Conservation (phyloP, 1,284 basidiomycete genomes). For the Agroathelia rolfsii region DNA sequence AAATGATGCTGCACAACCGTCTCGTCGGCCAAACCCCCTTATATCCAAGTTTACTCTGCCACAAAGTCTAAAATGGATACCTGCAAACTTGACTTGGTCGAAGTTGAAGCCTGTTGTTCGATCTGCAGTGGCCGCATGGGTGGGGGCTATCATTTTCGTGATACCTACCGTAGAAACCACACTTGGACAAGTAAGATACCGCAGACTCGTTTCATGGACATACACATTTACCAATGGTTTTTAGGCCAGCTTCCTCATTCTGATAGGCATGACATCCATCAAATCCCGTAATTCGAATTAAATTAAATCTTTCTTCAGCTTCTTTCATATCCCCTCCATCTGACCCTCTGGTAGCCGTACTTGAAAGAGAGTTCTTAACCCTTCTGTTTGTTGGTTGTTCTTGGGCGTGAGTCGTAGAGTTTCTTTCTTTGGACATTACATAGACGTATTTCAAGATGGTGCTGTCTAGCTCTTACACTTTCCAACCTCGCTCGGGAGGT, state of each 20-base stretch:
- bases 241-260: constrained; percentile 57
- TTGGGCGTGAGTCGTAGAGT: constrained; percentile 50
- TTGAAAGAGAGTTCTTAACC: constrained; percentile 63
- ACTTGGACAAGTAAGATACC: constrained; percentile 48
- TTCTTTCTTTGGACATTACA: constrained; percentile 1
- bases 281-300: constrained; percentile 3
- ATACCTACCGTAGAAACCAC: constrained; percentile 37
- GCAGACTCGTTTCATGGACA: background rate
- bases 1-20: no score
- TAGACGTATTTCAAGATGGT: constrained; percentile 37
- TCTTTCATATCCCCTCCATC: constrained; percentile 59
- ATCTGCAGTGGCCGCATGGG: constrained; percentile 54
- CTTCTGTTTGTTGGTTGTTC: constrained; percentile 37
- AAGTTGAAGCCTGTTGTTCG: constrained; percentile 61
- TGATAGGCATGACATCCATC: constrained; percentile 36
- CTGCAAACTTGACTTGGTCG: constrained; percentile 42
- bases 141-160: constrained; percentile 53
- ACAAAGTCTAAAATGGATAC: constrained; percentile 42
- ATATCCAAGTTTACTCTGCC: constrained; percentile 19
- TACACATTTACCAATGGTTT: constrained; percentile 2
- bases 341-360: constrained; percentile 56
- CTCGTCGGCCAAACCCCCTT: no score
- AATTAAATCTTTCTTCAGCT: constrained; percentile 24
- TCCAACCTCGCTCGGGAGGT: constrained; percentile 48
- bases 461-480: constrained; percentile 55